These are phyloP conservation scores for Priceomyces medius DNA, from an alignment of 805 yeast species.

Conservation along the genomic window DNA sequence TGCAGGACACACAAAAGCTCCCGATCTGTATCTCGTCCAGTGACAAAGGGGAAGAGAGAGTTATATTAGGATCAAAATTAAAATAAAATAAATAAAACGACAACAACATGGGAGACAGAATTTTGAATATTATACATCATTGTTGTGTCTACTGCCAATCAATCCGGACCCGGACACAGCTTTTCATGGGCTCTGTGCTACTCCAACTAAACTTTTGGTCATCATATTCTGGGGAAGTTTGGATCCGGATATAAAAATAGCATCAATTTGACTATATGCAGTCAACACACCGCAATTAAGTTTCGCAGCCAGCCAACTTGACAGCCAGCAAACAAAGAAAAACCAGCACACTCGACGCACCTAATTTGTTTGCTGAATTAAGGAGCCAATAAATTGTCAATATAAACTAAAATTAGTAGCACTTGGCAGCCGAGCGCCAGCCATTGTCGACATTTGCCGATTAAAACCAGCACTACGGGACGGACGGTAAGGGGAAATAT, in stretches of 20 bases:
- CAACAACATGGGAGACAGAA: no score
- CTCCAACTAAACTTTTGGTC: no score
- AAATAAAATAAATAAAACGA: no score
- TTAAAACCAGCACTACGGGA: neutral
- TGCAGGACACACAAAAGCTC: no score
- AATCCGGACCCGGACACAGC: no score
- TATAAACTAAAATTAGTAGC: neutral
- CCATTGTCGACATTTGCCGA: neutral
- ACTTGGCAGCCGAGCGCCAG: neutral
- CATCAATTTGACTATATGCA: neutral
- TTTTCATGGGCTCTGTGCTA: no score
- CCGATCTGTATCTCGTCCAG: no score
- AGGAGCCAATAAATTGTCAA: neutral
- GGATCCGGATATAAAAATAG: neutral
- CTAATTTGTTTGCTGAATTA: slow-evolving; percentile 1
- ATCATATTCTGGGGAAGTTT: neutral
- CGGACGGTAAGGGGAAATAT: neutral
- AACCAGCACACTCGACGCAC: slow-evolving; percentile 4
- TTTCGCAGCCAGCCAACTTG: slow-evolving; percentile 10
- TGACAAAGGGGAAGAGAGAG: no score
- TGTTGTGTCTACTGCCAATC: no score
- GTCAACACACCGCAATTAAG: neutral
- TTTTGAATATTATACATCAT: no score
- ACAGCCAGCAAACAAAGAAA: slow-evolving; percentile 3
- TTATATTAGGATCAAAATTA: no score